These are phyloP conservation scores for Ceriops zippeliana DNA, from an alignment of 345 rosid genomes.

Conservation along the genomic window DNA sequence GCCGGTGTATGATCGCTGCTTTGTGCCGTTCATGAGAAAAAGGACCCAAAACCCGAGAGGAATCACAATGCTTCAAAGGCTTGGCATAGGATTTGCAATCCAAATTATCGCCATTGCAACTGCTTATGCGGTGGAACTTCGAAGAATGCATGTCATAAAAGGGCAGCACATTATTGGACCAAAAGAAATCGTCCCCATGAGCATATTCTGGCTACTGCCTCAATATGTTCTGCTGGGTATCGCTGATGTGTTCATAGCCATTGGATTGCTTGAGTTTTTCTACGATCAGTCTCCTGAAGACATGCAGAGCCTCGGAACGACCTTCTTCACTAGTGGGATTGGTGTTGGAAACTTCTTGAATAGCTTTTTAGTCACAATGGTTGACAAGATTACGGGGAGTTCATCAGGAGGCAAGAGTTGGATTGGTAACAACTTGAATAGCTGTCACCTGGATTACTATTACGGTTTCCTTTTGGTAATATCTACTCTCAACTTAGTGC, in stretches of 20 bases:
- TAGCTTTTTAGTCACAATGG: constrained; percentile 72
- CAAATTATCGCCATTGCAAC: constrained; percentile 66
- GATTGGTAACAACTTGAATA: constrained; percentile 83
- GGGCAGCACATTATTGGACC: constrained; percentile 34
- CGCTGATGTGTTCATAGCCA: constrained; percentile 77
- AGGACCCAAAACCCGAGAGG: constrained; percentile 78
- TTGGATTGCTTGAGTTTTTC: constrained; percentile 81
- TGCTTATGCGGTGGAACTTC: constrained; percentile 66
- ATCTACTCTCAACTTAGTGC: constrained; percentile 55
- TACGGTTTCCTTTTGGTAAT: constrained; percentile 72
- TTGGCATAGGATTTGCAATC: constrained; percentile 72
- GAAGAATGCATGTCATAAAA: constrained; percentile 53
- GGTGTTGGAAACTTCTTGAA: constrained; percentile 86
- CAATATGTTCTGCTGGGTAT: constrained; percentile 72
- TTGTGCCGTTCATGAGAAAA: constrained; percentile 69
- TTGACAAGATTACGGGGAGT: constrained; percentile 52
- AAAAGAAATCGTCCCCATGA: constrained; percentile 68
- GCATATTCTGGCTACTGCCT: constrained; percentile 77
- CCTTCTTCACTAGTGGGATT: constrained; percentile 83
- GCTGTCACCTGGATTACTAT: constrained; percentile 72
- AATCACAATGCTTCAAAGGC: constrained; percentile 71
- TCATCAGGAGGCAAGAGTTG: constrained; percentile 57
- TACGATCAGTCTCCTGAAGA: constrained; percentile 86
- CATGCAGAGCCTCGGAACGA: constrained; percentile 92
- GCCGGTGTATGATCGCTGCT: constrained; percentile 72